Conservation (phyloP, 768 basidiomycete genomes). For the Lactarius indigo region DNA sequence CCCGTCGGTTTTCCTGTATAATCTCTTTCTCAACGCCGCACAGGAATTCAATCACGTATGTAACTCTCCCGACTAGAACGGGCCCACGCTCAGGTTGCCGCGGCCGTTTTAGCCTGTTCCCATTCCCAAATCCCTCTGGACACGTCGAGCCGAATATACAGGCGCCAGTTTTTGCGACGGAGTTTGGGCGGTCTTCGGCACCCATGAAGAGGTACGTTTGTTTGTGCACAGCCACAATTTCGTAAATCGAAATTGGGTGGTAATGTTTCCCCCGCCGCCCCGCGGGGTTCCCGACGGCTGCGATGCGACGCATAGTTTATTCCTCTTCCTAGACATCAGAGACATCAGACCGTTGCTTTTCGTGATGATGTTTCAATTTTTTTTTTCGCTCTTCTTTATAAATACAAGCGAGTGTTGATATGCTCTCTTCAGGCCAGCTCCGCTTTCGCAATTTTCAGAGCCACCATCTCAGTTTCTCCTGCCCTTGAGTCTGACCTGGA, state of each 20-base stretch:
- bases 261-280: conserved; percentile 2
- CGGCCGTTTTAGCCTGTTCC: conserved; percentile 6
- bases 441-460: conserved; percentile 50
- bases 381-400: conserved; percentile 9
- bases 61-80: not conserved
- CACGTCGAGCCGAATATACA: conserved; percentile 31
- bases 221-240: conserved; percentile 23
- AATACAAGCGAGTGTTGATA: conserved; percentile 20
- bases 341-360: not conserved
- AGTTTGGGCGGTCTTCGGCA: conserved; percentile 55
- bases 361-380: conserved; percentile 3
- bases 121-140: conserved; percentile 49
- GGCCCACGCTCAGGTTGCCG: not conserved
- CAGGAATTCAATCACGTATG: conserved; percentile 8
- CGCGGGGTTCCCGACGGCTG: conserved; percentile 14
- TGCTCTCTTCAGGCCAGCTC: conserved; percentile 44
- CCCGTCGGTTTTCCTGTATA: conserved; percentile 37
- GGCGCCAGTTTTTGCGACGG: conserved; percentile 31
- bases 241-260: conserved; percentile 7
- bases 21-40: conserved; percentile 39
- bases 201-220: conserved; percentile 57
- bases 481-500: conserved; percentile 64
- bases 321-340: conserved; percentile 2
- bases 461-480: conserved; percentile 44
- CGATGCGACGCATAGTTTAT: not conserved